Conservation (phyloP, 2,329 filamentous ascomycete genomes). For the Colletotrichum sp. region DNA sequence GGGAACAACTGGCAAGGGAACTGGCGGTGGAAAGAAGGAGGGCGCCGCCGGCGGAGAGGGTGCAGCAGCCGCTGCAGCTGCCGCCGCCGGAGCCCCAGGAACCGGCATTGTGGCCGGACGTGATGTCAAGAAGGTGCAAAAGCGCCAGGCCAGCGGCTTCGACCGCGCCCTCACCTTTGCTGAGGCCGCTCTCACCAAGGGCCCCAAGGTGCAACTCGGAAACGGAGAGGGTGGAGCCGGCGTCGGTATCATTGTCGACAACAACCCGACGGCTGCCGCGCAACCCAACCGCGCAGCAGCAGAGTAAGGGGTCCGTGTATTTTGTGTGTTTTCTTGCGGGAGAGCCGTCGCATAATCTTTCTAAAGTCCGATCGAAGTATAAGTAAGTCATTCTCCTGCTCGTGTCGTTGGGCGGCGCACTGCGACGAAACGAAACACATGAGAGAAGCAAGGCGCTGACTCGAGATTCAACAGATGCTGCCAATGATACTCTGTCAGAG, state of each 20-base stretch:
- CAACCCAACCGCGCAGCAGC: background rate
- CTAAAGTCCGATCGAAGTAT: constrained; percentile 8
- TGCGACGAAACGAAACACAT: background rate
- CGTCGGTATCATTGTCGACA: constrained; percentile 44
- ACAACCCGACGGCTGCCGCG: constrained; percentile 26
- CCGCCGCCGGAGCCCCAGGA: background rate
- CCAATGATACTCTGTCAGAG: constrained; percentile 21
- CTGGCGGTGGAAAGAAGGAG: background rate
- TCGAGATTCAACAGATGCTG: background rate
- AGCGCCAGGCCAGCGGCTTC: constrained; percentile 43
- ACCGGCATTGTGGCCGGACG: background rate
- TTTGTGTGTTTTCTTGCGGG: background rate
- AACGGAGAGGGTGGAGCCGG: constrained; percentile 42
- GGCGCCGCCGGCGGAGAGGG: background rate
- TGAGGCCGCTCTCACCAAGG: constrained; percentile 41
- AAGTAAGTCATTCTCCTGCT: background rate
- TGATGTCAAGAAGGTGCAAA: constrained; percentile 26
- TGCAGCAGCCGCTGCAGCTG: constrained; percentile 6
- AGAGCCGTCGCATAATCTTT: constrained; percentile 5
- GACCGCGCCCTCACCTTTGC: constrained; percentile 44
- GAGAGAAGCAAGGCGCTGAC: background rate
- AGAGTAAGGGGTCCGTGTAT: background rate
- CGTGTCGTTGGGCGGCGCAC: background rate
- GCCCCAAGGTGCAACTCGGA: constrained; percentile 43
- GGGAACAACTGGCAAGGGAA: background rate